Evolutionary conservation across 176 grass and related monocot genomes (phyloP).

Genomic region (Carex parvula): DNA sequence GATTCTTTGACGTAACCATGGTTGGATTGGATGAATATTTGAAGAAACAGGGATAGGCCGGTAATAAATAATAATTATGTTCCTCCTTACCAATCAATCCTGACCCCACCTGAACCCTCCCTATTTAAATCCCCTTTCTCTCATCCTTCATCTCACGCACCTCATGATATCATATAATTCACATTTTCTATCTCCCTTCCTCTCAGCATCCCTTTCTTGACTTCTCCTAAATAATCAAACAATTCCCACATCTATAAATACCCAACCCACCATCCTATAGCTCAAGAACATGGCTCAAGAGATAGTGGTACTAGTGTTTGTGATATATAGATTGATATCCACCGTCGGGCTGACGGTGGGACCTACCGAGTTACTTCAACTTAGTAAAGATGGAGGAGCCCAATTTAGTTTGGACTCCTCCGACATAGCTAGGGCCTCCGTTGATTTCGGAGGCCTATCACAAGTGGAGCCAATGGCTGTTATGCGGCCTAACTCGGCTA

Average conservation of each 20-base stretch:
- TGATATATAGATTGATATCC: conserved; percentile 55
- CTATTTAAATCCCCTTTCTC: conserved; percentile 43
- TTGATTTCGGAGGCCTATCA: conserved; percentile 56
- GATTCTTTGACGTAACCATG: neutral
- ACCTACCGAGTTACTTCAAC: conserved; percentile 35
- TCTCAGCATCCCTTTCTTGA: neutral
- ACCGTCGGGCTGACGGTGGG: conserved; percentile 58
- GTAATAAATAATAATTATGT: neutral
- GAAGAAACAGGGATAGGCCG: neutral
- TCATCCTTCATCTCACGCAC: neutral
- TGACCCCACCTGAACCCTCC: neutral
- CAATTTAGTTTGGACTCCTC: conserved; percentile 46
- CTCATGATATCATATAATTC: neutral
- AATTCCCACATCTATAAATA: conserved; percentile 2
- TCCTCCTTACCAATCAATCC: conserved; percentile 14
- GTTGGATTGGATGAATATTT: neutral
- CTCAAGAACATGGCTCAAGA: conserved; percentile 38
- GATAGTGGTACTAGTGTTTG: conserved; percentile 39
- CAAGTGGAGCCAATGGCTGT: conserved; percentile 47
- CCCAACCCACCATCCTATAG: neutral
- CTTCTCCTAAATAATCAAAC: neutral
- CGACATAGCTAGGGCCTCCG: conserved; percentile 42
- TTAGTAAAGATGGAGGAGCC: conserved; percentile 15
- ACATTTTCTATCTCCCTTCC: neutral
- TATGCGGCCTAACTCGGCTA: conserved; percentile 43